These are phyloP conservation scores for Andrographis paniculata DNA, from an alignment of 305 asterid species.

Conservation along the genomic window DNA sequence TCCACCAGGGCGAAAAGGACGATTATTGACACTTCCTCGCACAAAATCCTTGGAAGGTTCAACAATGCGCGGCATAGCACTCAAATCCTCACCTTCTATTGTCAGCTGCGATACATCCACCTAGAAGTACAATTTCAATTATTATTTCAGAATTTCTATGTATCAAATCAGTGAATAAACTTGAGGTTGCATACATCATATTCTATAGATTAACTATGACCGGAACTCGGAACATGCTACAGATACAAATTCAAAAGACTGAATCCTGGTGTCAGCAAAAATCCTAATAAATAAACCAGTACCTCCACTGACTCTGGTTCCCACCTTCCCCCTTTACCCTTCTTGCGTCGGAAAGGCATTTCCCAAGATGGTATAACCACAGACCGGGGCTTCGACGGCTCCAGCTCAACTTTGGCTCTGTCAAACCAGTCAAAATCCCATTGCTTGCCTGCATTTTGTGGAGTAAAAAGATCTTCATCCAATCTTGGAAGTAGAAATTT, in stretches of 20 bases:
- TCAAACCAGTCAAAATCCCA: conserved; percentile 99
- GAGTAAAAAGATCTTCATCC: conserved; percentile 71
- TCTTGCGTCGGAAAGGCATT: conserved; percentile 72
- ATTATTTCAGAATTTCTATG: conserved; percentile 1
- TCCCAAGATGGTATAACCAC: conserved; percentile 85
- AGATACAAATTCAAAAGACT: conserved; percentile 11
- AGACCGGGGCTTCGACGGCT: conserved; percentile 77
- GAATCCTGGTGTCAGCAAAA: conserved; percentile 2
- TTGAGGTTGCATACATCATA: conserved; percentile 5
- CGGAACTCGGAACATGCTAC: neutral
- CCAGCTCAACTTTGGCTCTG: conserved; percentile 61
- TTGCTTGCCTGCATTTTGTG: conserved; percentile 78
- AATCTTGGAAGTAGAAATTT: conserved; percentile 65
- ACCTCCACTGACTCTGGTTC: conserved; percentile 92
- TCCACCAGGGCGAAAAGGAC: conserved; percentile 96
- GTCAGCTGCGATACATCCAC: conserved; percentile 70
- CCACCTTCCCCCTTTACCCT: conserved; percentile 44
- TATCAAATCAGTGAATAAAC: conserved; percentile 15
- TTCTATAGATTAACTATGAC: neutral
- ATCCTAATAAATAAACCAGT: conserved; percentile 4
- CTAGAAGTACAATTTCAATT: conserved; percentile 28
- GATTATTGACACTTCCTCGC: conserved; percentile 77
- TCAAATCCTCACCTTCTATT: conserved; percentile 58
- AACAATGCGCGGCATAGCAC: conserved; percentile 79
- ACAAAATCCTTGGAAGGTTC: conserved; percentile 92